These are phyloP conservation scores for Pyrenophora seminiperda DNA, from an alignment of 2,329 filamentous ascomycete genomes.

Conservation along the genomic window DNA sequence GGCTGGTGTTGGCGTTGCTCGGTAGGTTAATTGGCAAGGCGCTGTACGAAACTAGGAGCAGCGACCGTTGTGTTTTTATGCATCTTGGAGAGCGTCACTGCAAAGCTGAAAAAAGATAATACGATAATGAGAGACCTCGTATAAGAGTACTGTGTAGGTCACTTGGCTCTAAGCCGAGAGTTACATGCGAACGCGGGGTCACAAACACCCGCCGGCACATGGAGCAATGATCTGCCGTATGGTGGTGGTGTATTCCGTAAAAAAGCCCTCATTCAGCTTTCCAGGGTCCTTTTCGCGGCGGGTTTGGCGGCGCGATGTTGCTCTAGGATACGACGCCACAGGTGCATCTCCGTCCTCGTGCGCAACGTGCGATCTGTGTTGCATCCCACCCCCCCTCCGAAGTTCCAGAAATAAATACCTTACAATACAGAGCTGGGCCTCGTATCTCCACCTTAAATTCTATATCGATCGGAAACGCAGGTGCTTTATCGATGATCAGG, in stretches of 20 bases:
- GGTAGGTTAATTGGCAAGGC: not conserved
- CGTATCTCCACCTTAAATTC: constrained; percentile 23
- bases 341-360: constrained; percentile 1
- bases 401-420: constrained; percentile 26
- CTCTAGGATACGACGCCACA: constrained; percentile 31
- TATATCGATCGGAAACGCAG: constrained; percentile 11
- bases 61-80: too few species aligned
- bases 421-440: constrained; percentile 6
- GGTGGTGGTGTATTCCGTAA: too few species aligned
- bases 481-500: constrained; percentile 18
- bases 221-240: constrained; percentile 23
- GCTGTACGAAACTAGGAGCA: too few species aligned
- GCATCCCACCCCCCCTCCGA: constrained; percentile 16
- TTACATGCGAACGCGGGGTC: constrained; percentile 7
- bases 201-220: constrained; percentile 1
- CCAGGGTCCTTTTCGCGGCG: constrained; percentile 22
- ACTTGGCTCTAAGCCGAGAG: not conserved
- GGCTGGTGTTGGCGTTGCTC: not conserved
- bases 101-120: not conserved
- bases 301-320: constrained; percentile 25
- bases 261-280: constrained; percentile 18
- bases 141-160: not conserved
- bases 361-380: constrained; percentile 6
- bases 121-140: not conserved
- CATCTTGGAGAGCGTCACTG: too few species aligned